Evolutionary conservation across 768 basidiomycete genomes (phyloP), one percentile per base, ranked within the genome.

Genomic region (Collybia sp.): DNA sequence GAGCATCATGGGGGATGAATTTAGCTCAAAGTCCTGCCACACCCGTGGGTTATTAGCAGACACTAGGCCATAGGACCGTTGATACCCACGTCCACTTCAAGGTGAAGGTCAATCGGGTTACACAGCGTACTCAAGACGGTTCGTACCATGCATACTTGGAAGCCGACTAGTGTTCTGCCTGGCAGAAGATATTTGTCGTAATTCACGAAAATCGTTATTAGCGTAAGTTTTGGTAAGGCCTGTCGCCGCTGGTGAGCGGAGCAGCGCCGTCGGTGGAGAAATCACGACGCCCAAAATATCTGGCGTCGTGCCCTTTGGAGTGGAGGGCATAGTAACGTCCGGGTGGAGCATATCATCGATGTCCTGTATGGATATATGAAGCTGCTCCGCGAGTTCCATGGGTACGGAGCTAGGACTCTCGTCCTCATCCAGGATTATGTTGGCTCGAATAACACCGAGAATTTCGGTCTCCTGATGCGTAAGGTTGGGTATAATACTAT

Each of bases 161-260:
- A 92, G 70, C 56, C 90, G 73, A 64, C 89, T 92, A 45, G 88
- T 92, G 57, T 92, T 93, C 60, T 88, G 77, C 55, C 86, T 77
- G 52, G 83, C 77, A 9, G 79, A 76, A 30, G 86, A 76, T 35
- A 70, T 66, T 61, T 83, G 82, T 41, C 89, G 70, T 52, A 89
- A 68, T 58, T 86, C 78, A 44, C 90, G 74, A 55, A 93, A 93
- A 61, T 92, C 89, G 54, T 93, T 90, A 58, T 78, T 85, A 16
- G 60, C 62, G 53, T 93, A 93, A 49, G 77, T 90, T 66, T 91
- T 93, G 10, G 90, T 91, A 19, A 93, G 71, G 13, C 85, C 86
- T 0, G 85, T 85, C 17, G 76, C 72, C 2, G 75, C 78, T 0
- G 83, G 80, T 0, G 83, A 83, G 15, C 83, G 73, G 40, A 86